A percentile compares a stretch with the other conserved stretches of the same genome.
Evolutionary conservation across 305 asterid species (phyloP).

Genomic region (Caryopteris hybrid): DNA sequence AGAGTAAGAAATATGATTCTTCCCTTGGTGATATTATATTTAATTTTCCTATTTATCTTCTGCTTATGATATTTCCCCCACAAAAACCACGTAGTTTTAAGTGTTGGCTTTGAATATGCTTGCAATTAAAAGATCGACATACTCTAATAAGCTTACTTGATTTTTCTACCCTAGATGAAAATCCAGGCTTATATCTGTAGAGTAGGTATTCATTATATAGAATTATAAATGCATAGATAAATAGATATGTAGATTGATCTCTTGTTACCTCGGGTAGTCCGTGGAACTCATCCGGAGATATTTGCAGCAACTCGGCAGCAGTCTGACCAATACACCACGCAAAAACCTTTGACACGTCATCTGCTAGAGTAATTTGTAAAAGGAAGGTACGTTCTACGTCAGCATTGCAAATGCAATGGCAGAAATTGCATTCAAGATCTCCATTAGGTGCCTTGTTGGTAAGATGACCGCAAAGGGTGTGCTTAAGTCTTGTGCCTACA

Average conservation of each 20-base stretch:
- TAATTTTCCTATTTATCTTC: too few relatives aligned
- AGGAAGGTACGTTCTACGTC: slow-evolving; percentile 60
- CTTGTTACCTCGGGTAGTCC: slow-evolving; percentile 75
- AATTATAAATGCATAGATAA: not conserved
- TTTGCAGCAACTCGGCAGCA: slow-evolving; percentile 89
- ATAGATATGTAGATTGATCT: not conserved
- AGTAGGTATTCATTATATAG: too few relatives aligned
- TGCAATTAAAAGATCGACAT: too few relatives aligned
- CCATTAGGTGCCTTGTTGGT: slow-evolving; percentile 30
- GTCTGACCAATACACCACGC: slow-evolving; percentile 90
- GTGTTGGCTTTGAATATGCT: too few relatives aligned
- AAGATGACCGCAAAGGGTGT: slow-evolving; percentile 66
- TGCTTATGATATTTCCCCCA: too few relatives aligned
- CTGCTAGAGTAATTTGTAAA: slow-evolving; percentile 65
- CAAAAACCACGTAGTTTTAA: too few relatives aligned
- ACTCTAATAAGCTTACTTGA: too few relatives aligned
- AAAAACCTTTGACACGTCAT: slow-evolving; percentile 57
- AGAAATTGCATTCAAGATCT: slow-evolving; percentile 63
- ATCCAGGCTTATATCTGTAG: not conserved
- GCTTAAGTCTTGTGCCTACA: slow-evolving; percentile 61
- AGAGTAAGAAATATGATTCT: too few relatives aligned
- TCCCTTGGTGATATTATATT: too few relatives aligned
- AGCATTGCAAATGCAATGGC: slow-evolving; percentile 43
- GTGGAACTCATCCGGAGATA: slow-evolving; percentile 75
- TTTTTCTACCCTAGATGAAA: too few relatives aligned